These are phyloP conservation scores for Rhipidocladum racemiflorum DNA, from an alignment of 176 grass and related monocot genomes.

Conservation along the genomic window DNA sequence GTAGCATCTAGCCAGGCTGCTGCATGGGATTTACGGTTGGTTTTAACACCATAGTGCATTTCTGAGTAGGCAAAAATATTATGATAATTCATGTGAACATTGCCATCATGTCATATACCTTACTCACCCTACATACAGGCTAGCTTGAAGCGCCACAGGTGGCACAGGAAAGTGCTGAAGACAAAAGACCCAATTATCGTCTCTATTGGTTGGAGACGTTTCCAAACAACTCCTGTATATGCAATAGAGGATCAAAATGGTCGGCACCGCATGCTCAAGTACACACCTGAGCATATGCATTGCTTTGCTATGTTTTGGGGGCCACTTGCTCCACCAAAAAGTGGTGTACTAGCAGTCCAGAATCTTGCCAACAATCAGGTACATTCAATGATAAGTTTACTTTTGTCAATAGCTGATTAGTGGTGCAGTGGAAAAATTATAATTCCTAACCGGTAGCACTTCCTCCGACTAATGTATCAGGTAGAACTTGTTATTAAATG, in stretches of 20 bases:
- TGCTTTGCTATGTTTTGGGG: conserved; percentile 97
- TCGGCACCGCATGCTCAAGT: conserved; percentile 91
- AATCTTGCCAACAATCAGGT: conserved; percentile 72
- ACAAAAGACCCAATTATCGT: conserved; percentile 86
- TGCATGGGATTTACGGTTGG: background rate
- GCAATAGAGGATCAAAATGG: conserved; percentile 86
- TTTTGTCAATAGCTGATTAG: conserved; percentile 9
- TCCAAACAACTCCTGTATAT: conserved; percentile 89
- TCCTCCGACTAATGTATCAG: background rate
- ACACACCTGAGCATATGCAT: conserved; percentile 99
- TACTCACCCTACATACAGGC: conserved; percentile 27
- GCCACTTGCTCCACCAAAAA: conserved; percentile 91
- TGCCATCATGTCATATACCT: background rate
- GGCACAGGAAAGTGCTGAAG: conserved; percentile 94
- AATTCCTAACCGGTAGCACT: background rate
- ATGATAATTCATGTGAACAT: background rate
- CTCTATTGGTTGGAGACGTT: conserved; percentile 90
- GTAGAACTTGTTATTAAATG: background rate
- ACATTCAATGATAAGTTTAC: background rate
- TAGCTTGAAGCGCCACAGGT: conserved; percentile 88
- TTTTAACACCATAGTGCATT: background rate
- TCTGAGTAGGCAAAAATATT: conserved; percentile 9
- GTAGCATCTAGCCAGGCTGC: background rate
- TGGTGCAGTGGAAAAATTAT: background rate
- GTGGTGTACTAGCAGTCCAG: conserved; percentile 85